Base-by-base conservation (phyloP, 148 eudicot species). In the Vaccinium darrowii region DNA sequence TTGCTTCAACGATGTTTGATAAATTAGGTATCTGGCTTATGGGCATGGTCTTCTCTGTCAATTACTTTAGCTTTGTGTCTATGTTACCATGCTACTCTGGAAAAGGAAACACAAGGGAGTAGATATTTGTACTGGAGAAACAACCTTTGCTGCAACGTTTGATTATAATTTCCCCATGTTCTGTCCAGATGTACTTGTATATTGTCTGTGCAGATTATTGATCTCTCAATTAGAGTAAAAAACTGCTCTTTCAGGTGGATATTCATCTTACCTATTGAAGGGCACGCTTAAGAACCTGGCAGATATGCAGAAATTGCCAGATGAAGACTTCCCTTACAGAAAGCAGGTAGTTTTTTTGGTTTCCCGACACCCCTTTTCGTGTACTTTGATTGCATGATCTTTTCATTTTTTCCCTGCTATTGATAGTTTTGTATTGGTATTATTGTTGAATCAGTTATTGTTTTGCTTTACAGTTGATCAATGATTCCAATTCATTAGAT, bases 281-380 rank as follows among this genome's bases (percentile, higher is more conserved):
- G 89, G 90, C 82, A 91, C 92, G 74, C 88, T 97, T 60, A 79
- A 84, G 92, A 94, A 88, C 92, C 86, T 97, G 89, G 95, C 90
- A 49, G 93, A 90, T 18, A 94, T 97, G 90, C 95, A 95, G 86
- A 93, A 91, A 83, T 90, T 94, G 91, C 90, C 95, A 54, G 98
- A 91, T 83, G 98, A 92, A 79, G 93, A 95, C 79, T 95, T 97
- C 74, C 88, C 92, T 18, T 93, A 87, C 84, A 87, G 93, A 86
- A 95, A 94, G 88, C 96, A 95, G 99, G 99, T 97, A 84, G 6
- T 25, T 3, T 81, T 10, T 27, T 39, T 58, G n/a, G 21, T 73
- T 56, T 82, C 78, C 49, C 10, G 2, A 10, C 14, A 69, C 30
- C 78, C 78, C 62, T 36, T 36, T 36, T 36, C 39, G 47, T 27